Percentiles rank a stretch among this genome's conserved stretches.
Evolutionary conservation across 768 basidiomycete species (phyloP).

Genomic region (Gyrodon lividus): DNA sequence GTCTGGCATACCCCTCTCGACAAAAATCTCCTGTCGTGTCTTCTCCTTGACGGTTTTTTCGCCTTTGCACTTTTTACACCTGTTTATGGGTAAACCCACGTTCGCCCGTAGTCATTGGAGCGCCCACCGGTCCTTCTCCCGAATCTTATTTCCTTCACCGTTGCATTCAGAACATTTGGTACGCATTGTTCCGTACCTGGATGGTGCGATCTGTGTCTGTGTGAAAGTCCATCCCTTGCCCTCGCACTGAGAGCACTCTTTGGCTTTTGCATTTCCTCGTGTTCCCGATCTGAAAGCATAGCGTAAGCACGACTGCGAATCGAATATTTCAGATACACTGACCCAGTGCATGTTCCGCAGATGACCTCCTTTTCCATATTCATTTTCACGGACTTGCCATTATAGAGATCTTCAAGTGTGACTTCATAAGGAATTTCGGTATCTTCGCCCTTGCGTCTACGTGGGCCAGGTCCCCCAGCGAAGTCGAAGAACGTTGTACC

Average conservation of each 20-base stretch:
- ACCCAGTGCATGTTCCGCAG: constrained; percentile 84
- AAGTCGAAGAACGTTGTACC: constrained; percentile 65
- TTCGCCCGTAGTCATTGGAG: background rate
- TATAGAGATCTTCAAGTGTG: constrained; percentile 89
- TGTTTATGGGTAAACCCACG: constrained; percentile 29
- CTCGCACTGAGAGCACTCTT: constrained; percentile 75
- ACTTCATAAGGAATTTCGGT: constrained; percentile 79
- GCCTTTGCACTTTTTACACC: constrained; percentile 97
- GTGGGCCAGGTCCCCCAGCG: constrained; percentile 47
- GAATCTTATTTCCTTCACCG: constrained; percentile 67
- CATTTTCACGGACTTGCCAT: constrained; percentile 85
- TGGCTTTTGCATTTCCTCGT: constrained; percentile 80
- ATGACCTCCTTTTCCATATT: constrained; percentile 84
- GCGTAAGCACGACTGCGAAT: constrained; percentile 1
- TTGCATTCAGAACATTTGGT: constrained; percentile 66
- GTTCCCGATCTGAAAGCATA: constrained; percentile 67
- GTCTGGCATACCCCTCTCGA: constrained; percentile 86
- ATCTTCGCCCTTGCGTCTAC: constrained; percentile 64
- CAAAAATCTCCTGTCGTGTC: constrained; percentile 80
- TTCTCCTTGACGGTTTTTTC: constrained; percentile 82
- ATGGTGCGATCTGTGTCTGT: constrained; percentile 52
- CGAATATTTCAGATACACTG: constrained; percentile 11
- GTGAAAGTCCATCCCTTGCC: constrained; percentile 77
- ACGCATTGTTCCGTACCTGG: constrained; percentile 49
- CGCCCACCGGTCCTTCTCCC: constrained; percentile 79